phyloP scores from a whole-genome alignment of 164 flowering plant species.

The Sedum album region DNA sequence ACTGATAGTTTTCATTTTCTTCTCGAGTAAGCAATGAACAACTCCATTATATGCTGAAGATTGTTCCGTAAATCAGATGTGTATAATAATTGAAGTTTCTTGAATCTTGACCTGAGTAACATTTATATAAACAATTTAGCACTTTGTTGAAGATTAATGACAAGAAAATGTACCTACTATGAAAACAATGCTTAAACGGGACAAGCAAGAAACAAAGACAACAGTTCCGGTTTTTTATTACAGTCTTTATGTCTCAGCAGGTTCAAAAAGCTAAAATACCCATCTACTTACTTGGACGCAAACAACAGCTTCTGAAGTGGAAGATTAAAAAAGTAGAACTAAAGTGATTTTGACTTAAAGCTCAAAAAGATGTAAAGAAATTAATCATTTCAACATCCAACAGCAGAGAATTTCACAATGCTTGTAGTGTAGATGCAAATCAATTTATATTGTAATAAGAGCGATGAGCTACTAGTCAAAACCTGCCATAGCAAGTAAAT shows the following conservation, averaged over 20 bases:
- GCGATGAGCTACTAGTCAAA: background rate
- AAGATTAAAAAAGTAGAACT: background rate
- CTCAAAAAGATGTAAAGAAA: background rate
- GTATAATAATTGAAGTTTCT: background rate
- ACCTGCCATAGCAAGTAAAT: background rate
- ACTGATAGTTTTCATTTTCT: background rate
- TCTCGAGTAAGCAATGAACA: background rate
- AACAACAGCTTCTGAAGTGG: constrained; percentile 4
- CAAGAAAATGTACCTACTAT: background rate
- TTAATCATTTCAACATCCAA: background rate
- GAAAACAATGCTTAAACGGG: background rate
- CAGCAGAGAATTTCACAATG: background rate
- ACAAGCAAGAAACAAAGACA: too few relatives aligned
- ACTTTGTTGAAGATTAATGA: background rate
- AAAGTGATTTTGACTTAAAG: constrained; percentile 7
- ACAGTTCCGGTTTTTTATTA: background rate
- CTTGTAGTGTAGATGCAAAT: background rate
- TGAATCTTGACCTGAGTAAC: background rate
- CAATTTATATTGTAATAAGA: background rate
- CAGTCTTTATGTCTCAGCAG: background rate
- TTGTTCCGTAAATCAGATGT: background rate
- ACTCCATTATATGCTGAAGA: background rate
- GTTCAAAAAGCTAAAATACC: background rate
- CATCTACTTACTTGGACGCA: background rate
- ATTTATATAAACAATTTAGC: background rate